Evolutionary conservation across 345 rosid genomes (phyloP), one percentile per base, ranked within the genome.

Genomic region (Populus simonii): DNA sequence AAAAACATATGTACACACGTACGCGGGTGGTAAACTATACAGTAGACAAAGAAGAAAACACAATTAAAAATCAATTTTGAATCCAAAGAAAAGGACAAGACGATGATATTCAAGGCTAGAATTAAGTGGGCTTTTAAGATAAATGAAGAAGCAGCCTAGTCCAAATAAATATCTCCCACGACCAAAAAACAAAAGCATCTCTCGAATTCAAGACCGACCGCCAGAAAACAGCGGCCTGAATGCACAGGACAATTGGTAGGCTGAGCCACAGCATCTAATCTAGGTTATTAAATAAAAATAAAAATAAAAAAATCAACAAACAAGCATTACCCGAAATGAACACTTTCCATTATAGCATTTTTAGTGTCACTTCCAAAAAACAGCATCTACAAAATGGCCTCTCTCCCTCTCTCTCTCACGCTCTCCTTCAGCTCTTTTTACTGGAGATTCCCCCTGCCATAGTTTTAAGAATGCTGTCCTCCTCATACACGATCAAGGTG

Each of bases 401-500:
- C 51, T 31, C 31, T 3, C 18, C 63, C 59, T 22, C 80, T 20
- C 62, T 53, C 38, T 15, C 29, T 38, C 33, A n/a, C 73, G 12
- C 68, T 35, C 36, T 68, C 36, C 70, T 57, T 31, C 9, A 45
- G 15, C 31, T 70, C 7, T 55, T 25, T 8, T 31, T 15, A 15
- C 33, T 67, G n/a, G 53, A 29, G 22, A 51, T 20, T 2, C 23
- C 16, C 38, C 2, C n/a, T 2, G 20, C 59, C 59, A 6, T 18
- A 18, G 6, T 51, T 51, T 22, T 17, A 53, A 53, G 27, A 53
- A 66, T 49, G n/a, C 68, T 25, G 25, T 20, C 45, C 2, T 41
- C 47, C 51, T 57, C 53, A 41, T 23, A 71, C 80, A 18, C 74
- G 78, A 27, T 71, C 62, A 9, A 57, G 70, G 71, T 49, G 29